Conservation (phyloP, 495 filamentous ascomycete species). For the Aspergillus nanangensis region DNA sequence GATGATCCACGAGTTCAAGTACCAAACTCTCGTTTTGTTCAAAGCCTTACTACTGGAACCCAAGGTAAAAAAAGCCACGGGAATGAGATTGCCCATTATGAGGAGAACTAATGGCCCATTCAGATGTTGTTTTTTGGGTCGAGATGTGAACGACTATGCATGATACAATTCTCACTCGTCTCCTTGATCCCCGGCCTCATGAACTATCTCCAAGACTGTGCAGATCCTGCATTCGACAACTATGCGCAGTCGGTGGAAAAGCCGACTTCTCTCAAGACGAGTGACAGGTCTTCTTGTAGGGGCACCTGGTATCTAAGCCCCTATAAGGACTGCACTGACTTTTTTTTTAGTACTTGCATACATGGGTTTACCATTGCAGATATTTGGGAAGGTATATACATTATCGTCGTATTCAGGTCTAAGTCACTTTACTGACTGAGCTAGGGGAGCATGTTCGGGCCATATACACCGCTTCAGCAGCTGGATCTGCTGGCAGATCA, state of each 20-base stretch:
- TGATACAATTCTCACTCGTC: conserved; percentile 95
- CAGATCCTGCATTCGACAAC: conserved; percentile 81
- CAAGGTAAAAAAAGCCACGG: too few species aligned
- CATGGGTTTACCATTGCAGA: conserved; percentile 90
- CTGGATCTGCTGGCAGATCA: conserved; percentile 91
- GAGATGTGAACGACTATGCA: conserved; percentile 88
- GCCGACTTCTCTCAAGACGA: conserved; percentile 85
- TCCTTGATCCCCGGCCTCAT: conserved; percentile 91
- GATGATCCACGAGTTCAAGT: conserved; percentile 87
- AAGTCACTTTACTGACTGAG: conserved; percentile 17
- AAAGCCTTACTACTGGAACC: conserved; percentile 92
- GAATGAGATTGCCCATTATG: too few species aligned
- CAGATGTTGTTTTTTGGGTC: conserved; percentile 99
- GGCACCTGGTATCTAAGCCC: neutral
- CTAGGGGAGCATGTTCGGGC: conserved; percentile 89
- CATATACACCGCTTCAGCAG: conserved; percentile 94
- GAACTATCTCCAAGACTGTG: conserved; percentile 80
- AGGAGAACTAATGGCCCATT: conserved; percentile 4
- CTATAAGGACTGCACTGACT: conserved; percentile 18
- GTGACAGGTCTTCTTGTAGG: conserved; percentile 78
- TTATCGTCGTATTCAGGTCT: conserved; percentile 1
- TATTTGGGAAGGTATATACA: conserved; percentile 83
- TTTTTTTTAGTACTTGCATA: conserved; percentile 65
- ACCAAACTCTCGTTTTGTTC: conserved; percentile 88
- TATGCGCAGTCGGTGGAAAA: conserved; percentile 71